phyloP scores from a whole-genome alignment of 2,329 filamentous ascomycete genomes.

The Botrytis medusae region DNA sequence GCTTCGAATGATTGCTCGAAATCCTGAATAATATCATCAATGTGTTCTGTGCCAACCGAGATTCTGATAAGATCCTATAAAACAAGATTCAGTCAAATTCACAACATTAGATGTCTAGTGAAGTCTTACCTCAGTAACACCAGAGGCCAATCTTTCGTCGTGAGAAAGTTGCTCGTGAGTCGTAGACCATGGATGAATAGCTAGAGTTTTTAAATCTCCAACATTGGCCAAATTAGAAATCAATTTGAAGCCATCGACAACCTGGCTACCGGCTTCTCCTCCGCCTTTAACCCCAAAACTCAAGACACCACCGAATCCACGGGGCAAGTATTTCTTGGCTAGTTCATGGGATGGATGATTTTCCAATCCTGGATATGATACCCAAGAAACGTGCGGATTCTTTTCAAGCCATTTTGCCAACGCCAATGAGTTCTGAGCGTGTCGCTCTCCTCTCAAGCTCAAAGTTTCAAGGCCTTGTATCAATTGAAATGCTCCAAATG shows the following conservation, averaged over 20 bases:
- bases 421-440: slow-evolving; percentile 78
- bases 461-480: slow-evolving; percentile 87
- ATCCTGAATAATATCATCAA: slow-evolving; percentile 95
- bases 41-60: slow-evolving; percentile 93
- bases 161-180: slow-evolving; percentile 90
- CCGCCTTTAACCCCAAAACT: slow-evolving; percentile 94
- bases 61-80: slow-evolving; percentile 83
- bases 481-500: slow-evolving; percentile 90
- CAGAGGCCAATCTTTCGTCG: slow-evolving; percentile 75
- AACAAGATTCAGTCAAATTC: slow-evolving; percentile 16
- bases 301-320: slow-evolving; percentile 86
- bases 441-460: slow-evolving; percentile 79
- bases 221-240: slow-evolving; percentile 97
- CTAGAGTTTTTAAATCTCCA: slow-evolving; percentile 90
- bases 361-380: slow-evolving; percentile 86
- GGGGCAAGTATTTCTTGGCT: slow-evolving; percentile 82
- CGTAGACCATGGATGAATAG: slow-evolving; percentile 93
- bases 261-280: slow-evolving; percentile 75
- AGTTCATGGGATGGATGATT: slow-evolving; percentile 75
- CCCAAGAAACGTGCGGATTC: slow-evolving; percentile 84
- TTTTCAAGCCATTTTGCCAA: slow-evolving; percentile 81
- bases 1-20: slow-evolving; percentile 86
- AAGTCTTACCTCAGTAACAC: slow-evolving; percentile 68
- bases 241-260: slow-evolving; percentile 93
- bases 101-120: neutral